Conservation (phyloP, 208 protist genomes). For the Strigomonas culicis region DNA sequence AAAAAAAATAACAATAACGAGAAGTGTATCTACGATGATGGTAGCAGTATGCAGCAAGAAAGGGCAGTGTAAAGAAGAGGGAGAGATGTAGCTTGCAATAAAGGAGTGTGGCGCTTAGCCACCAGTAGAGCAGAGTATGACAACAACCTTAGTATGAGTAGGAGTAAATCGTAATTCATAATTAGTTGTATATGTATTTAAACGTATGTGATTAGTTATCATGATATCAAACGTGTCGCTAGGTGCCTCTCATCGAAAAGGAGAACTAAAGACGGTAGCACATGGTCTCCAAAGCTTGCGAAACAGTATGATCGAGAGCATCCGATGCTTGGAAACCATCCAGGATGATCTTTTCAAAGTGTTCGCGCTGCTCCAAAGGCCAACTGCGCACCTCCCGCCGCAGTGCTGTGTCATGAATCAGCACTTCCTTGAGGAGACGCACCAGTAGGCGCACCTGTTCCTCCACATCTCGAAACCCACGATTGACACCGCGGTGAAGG, state of each 20-base stretch:
- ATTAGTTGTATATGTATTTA: too few relatives aligned
- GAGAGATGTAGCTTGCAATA: too few relatives aligned
- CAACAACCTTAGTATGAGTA: too few relatives aligned
- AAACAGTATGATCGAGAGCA: slow-evolving; percentile 34
- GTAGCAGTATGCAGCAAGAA: neutral
- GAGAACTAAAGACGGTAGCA: slow-evolving; percentile 21
- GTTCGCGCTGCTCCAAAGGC: slow-evolving; percentile 24
- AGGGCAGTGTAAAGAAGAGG: neutral
- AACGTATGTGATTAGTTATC: neutral
- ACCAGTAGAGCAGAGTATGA: too few relatives aligned
- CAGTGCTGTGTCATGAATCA: slow-evolving; percentile 49
- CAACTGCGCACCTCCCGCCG: slow-evolving; percentile 44
- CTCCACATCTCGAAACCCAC: neutral
- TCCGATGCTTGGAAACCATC: slow-evolving; percentile 42
- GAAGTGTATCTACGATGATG: neutral
- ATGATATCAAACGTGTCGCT: too few relatives aligned
- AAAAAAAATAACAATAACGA: neutral
- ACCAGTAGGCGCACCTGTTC: slow-evolving; percentile 23
- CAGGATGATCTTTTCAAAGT: slow-evolving; percentile 31
- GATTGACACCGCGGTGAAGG: neutral
- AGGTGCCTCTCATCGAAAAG: too few relatives aligned
- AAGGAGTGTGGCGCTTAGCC: too few relatives aligned
- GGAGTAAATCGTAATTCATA: too few relatives aligned
- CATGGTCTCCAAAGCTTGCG: slow-evolving; percentile 20
- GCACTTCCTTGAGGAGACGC: slow-evolving; percentile 41